Evolutionary conservation across 192 early-diverging fungal genomes (phyloP), one percentile per base, ranked within the genome.

Genomic region (Irineochytrium annulatum): DNA sequence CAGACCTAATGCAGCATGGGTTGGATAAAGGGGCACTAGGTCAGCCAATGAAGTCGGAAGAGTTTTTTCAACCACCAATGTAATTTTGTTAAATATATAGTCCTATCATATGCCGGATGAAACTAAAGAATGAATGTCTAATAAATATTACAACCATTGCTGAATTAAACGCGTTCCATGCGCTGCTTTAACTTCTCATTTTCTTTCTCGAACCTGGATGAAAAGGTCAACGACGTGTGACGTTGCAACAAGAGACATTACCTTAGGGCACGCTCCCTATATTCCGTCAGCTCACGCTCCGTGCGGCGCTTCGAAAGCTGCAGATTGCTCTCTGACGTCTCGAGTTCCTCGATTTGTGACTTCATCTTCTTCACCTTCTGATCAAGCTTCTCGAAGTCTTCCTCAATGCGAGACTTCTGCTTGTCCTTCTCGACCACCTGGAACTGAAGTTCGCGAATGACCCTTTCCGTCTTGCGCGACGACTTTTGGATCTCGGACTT

Each of bases 361-460:
- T 85, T 76, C 68, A 91, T 68, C 49, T 72, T 72, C 68, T 82
- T 79, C 30, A 85, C 32, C 64, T 87, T 87, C 44, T 86, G 79
- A 31, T 89, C 87, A 60, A 78, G 65, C 71, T 88, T 89, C 41
- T 80, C 76, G 29, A 77, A 71, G 34, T 91, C 89, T 34, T 89
- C 87, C 13, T 88, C 86, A 37, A 70, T 72, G 17, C 84, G 71
- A 3, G 49, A 52, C 74, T 87, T 85, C 31, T 75, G 62, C 71
- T 91, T 91, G 29, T 95, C 90, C 54, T 79, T 75, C 70, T 95
- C 92, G 28, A 74, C 68, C 6, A 95, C 65, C 60, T 93, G 90
- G 74, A 89, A 89, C 71, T 93, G 91, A 52, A 93, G 72, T 72
- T 93, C 90, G 17, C 89, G 80, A 60, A 93, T 81, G 55, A 83